Percentiles rank a stretch among this genome's conserved stretches.
phyloP scores from a whole-genome alignment of 495 filamentous ascomycete genomes.

The Bacidia gigantensis region DNA sequence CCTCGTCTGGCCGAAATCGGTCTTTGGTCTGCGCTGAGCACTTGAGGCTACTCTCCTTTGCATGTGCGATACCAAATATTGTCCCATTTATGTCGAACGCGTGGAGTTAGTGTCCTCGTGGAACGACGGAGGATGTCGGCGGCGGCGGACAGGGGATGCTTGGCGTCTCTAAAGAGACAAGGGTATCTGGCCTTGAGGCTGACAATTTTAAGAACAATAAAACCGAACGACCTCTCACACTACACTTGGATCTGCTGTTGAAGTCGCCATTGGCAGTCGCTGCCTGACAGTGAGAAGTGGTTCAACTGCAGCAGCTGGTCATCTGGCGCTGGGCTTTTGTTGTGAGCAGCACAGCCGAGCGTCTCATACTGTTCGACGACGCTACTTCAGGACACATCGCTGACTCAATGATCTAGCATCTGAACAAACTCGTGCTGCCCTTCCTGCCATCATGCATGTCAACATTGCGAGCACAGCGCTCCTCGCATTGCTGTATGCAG shows the following conservation, averaged over 20 bases:
- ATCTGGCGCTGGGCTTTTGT: not conserved
- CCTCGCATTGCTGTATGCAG: slow-evolving; percentile 22
- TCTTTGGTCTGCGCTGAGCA: too few relatives aligned
- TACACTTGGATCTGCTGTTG: too few relatives aligned
- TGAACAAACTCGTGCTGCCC: not conserved
- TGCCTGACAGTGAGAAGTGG: too few relatives aligned
- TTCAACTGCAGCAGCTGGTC: not conserved
- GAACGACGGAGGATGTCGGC: not conserved
- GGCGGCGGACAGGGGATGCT: not conserved
- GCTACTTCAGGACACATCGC: not conserved
- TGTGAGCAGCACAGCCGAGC: not conserved
- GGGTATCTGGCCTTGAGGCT: not conserved
- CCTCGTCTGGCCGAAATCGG: too few relatives aligned
- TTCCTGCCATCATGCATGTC: not conserved
- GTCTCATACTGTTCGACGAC: not conserved
- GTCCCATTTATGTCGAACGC: too few relatives aligned
- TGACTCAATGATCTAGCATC: not conserved
- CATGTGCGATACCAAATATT: too few relatives aligned
- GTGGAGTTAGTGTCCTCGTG: too few relatives aligned
- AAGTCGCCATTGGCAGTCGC: too few relatives aligned
- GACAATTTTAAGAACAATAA: not conserved
- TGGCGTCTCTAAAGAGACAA: not conserved
- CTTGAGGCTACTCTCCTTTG: too few relatives aligned
- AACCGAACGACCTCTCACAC: too few relatives aligned
- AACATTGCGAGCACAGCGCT: not conserved